phyloP scores from a whole-genome alignment of 768 basidiomycete species.

The Auricularia heimuer region DNA sequence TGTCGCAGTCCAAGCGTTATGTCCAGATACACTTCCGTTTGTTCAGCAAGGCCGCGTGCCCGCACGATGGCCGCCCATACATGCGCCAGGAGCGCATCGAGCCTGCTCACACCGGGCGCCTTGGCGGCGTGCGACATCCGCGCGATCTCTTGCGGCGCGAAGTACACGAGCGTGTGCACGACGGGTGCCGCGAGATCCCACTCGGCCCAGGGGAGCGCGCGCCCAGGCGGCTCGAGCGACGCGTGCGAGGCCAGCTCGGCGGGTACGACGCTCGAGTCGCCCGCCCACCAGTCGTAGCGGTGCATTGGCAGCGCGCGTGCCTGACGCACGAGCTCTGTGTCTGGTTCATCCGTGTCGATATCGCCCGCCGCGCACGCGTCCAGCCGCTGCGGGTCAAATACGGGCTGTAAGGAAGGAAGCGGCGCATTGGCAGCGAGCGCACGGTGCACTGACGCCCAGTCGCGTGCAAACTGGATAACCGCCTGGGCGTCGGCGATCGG shows the following conservation, averaged over 20 bases:
- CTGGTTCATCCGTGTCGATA: constrained; percentile 18
- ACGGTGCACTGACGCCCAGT: constrained; percentile 25
- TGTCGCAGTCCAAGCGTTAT: constrained; percentile 19
- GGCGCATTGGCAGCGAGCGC: constrained; percentile 4
- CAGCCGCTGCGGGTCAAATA: constrained; percentile 23
- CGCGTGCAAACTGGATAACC: constrained; percentile 23
- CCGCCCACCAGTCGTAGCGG: constrained; percentile 24
- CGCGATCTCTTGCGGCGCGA: neutral
- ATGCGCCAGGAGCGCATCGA: constrained; percentile 22
- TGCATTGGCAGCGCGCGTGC: constrained; percentile 16
- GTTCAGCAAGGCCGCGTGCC: constrained; percentile 17
- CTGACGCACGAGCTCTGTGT: constrained; percentile 14
- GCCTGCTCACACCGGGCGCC: neutral
- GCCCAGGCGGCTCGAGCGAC: constrained; percentile 25
- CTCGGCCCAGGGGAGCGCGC: constrained; percentile 8
- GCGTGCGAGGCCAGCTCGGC: constrained; percentile 14
- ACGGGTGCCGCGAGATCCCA: neutral
- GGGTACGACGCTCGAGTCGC: neutral
- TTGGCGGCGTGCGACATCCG: neutral
- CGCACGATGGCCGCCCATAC: constrained; percentile 27
- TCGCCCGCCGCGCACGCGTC: constrained; percentile 23
- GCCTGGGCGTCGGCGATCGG: constrained; percentile 29
- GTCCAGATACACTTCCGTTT: constrained; percentile 19
- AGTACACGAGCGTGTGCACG: neutral
- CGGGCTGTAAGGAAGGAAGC: constrained; percentile 14